Conservation (phyloP, 2,329 filamentous ascomycete genomes). For the Aspergillus sp. region DNA sequence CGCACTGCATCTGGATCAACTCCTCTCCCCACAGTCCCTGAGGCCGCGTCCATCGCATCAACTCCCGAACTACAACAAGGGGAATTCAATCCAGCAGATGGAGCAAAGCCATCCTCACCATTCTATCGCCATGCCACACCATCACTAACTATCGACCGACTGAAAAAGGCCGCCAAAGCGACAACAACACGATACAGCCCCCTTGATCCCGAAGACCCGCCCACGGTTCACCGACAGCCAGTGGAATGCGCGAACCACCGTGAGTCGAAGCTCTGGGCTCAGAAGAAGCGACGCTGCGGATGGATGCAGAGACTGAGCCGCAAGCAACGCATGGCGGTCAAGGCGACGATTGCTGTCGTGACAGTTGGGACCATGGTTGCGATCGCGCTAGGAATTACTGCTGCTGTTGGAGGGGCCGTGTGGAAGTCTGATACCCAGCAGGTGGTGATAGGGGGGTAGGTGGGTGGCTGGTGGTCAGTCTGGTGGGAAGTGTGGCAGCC, state of each 20-base stretch:
- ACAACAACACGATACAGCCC: background rate
- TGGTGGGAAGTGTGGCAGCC: background rate
- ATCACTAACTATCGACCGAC: constrained; percentile 28
- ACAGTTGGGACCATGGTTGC: constrained; percentile 47
- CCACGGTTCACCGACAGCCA: constrained; percentile 13
- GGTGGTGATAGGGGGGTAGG: constrained; percentile 24
- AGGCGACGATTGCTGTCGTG: constrained; percentile 43
- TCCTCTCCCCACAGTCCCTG: constrained; percentile 1
- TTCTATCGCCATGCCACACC: constrained; percentile 47
- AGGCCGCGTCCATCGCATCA: constrained; percentile 1
- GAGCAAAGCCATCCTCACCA: constrained; percentile 45
- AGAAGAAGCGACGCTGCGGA: constrained; percentile 35
- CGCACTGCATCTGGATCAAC: background rate
- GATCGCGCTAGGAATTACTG: constrained; percentile 48
- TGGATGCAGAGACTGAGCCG: constrained; percentile 39
- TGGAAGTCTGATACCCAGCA: constrained; percentile 42
- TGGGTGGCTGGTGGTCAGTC: constrained; percentile 13
- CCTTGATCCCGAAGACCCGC: background rate
- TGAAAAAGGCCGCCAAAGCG: constrained; percentile 17
- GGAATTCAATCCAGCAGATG: constrained; percentile 43
- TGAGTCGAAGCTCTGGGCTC: constrained; percentile 37
- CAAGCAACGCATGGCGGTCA: constrained; percentile 41
- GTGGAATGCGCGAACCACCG: constrained; percentile 20
- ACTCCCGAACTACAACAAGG: background rate
- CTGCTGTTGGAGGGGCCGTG: constrained; percentile 46